Conservation (phyloP, 768 basidiomycete genomes). For the Dentipellis fragilis region DNA sequence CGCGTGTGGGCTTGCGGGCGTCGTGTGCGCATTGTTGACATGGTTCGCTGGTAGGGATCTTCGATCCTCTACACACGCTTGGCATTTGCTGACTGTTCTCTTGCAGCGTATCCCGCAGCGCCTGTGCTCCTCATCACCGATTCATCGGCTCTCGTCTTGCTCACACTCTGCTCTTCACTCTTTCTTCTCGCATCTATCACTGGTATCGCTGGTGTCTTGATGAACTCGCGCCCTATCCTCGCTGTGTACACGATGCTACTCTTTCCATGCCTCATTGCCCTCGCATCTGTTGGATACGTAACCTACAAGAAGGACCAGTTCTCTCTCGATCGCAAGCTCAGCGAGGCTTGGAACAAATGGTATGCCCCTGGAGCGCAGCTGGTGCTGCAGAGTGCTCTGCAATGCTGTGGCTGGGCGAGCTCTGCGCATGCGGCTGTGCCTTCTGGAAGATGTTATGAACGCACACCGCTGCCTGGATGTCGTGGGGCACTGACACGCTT, state of each 20-base stretch:
- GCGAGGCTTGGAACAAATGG: slow-evolving; percentile 57
- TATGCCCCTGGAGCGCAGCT: slow-evolving; percentile 45
- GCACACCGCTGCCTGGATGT: slow-evolving; percentile 57
- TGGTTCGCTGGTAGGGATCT: slow-evolving; percentile 44
- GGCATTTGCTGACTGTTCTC: background rate
- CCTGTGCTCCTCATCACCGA: slow-evolving; percentile 56
- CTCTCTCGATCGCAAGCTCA: slow-evolving; percentile 56
- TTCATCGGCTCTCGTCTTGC: slow-evolving; percentile 40
- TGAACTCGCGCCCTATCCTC: slow-evolving; percentile 60
- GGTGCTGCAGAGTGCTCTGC: slow-evolving; percentile 48
- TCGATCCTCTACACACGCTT: background rate
- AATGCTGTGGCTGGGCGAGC: slow-evolving; percentile 60
- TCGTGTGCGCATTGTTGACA: slow-evolving; percentile 43
- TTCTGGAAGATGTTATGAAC: slow-evolving; percentile 49
- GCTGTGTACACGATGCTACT: slow-evolving; percentile 59
- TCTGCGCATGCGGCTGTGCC: slow-evolving; percentile 50
- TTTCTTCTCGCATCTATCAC: slow-evolving; percentile 48
- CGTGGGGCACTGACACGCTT: slow-evolving; percentile 47
- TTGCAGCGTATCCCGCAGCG: slow-evolving; percentile 48
- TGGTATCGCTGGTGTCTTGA: slow-evolving; percentile 48
- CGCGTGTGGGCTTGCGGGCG: slow-evolving; percentile 38
- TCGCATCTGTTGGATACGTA: slow-evolving; percentile 55
- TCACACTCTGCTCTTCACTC: slow-evolving; percentile 48
- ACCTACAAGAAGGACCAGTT: slow-evolving; percentile 51
- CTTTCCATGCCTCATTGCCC: slow-evolving; percentile 49